These are phyloP conservation scores for Colletotrichum cordylinicola DNA, from an alignment of 2,329 filamentous ascomycete genomes.

Conservation along the genomic window DNA sequence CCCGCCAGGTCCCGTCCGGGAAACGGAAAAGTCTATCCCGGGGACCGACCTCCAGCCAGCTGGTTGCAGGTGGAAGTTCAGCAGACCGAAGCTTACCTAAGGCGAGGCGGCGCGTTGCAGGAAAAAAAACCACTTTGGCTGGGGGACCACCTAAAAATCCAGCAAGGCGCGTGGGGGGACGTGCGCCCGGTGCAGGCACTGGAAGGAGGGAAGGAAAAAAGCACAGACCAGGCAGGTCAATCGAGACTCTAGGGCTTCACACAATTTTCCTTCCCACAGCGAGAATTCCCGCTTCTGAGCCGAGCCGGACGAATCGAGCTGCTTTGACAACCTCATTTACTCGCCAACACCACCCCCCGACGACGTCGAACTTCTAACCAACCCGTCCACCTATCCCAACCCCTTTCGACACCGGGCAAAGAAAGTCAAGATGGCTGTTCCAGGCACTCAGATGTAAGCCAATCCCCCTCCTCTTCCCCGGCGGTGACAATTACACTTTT, in stretches of 20 bases:
- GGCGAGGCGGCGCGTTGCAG: not conserved
- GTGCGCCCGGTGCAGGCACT: not conserved
- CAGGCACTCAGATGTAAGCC: slow-evolving; percentile 67
- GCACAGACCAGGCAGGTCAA: slow-evolving; percentile 13
- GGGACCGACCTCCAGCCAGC: not conserved
- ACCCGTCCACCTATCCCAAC: slow-evolving; percentile 31
- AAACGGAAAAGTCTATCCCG: not conserved
- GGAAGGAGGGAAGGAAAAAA: not conserved
- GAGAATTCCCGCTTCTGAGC: not conserved
- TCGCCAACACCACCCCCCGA: slow-evolving; percentile 24
- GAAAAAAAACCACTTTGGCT: not conserved
- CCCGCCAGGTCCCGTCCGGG: not conserved
- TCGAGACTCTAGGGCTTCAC: slow-evolving; percentile 2
- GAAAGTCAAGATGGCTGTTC: slow-evolving; percentile 63
- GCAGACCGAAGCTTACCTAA: not conserved
- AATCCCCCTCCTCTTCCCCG: slow-evolving; percentile 26
- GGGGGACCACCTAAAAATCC: not conserved
- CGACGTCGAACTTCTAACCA: slow-evolving; percentile 41
- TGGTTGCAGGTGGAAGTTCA: not conserved
- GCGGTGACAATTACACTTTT: not conserved
- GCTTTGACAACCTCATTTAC: slow-evolving; percentile 19
- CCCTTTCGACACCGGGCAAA: slow-evolving; percentile 27
- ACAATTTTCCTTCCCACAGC: not conserved
- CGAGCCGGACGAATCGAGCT: not conserved
- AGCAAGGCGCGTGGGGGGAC: not conserved